Evolutionary conservation across 2,329 filamentous ascomycete genomes (phyloP).

Genomic region (Emergomyces africanus): DNA sequence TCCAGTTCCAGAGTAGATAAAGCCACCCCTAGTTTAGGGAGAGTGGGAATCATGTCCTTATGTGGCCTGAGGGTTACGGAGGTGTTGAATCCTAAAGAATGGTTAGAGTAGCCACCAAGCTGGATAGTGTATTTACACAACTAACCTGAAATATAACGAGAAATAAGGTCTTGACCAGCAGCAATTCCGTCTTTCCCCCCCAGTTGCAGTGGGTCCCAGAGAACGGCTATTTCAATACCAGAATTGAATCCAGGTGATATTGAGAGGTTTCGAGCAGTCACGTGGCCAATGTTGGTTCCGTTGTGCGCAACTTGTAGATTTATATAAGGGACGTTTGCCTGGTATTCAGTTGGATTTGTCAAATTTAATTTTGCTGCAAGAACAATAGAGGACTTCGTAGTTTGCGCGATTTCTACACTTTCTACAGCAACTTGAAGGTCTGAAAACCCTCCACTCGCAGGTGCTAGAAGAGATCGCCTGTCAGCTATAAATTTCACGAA

Average conservation of each 20-base stretch:
- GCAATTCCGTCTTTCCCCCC: slow-evolving; percentile 49
- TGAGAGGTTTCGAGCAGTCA: slow-evolving; percentile 50
- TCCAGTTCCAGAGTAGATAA: slow-evolving; percentile 60
- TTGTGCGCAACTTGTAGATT: slow-evolving; percentile 67
- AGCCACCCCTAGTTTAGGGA: slow-evolving; percentile 58
- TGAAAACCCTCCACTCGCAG: slow-evolving; percentile 42
- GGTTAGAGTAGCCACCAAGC: not conserved
- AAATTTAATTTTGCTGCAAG: slow-evolving; percentile 65
- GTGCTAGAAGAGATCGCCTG: slow-evolving; percentile 34
- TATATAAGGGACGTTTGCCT: slow-evolving; percentile 65
- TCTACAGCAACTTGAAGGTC: slow-evolving; percentile 51
- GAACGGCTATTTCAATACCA: slow-evolving; percentile 52
- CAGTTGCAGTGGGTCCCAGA: slow-evolving; percentile 57
- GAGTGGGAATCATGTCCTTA: slow-evolving; percentile 55
- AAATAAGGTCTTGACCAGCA: slow-evolving; percentile 61
- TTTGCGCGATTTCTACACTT: slow-evolving; percentile 59
- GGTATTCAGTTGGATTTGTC: slow-evolving; percentile 82
- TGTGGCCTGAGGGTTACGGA: slow-evolving; percentile 64
- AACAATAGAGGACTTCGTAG: slow-evolving; percentile 56
- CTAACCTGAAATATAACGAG: slow-evolving; percentile 67
- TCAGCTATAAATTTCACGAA: not conserved
- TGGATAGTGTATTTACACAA: not conserved
- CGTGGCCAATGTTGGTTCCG: slow-evolving; percentile 60
- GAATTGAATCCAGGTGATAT: slow-evolving; percentile 60
- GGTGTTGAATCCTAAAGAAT: slow-evolving; percentile 55